These are phyloP conservation scores for Parachaetomium inaequale DNA, from an alignment of 495 filamentous ascomycete species.

Conservation along the genomic window DNA sequence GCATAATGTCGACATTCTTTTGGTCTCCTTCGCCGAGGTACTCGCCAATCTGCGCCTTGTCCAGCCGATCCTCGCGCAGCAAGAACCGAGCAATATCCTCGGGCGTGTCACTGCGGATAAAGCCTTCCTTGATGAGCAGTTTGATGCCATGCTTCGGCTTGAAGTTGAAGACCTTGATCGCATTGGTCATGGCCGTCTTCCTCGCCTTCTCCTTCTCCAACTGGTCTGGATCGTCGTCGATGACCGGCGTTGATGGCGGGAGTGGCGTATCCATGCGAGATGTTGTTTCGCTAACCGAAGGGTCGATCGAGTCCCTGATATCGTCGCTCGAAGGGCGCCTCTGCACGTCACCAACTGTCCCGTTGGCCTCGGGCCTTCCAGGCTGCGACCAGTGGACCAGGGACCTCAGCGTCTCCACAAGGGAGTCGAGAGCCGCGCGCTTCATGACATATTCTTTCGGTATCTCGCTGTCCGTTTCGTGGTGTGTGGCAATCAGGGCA, in stretches of 20 bases:
- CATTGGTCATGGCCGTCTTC: conserved; percentile 87
- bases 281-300: conserved; percentile 46
- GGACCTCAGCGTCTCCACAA: conserved; percentile 84
- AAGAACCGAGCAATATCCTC: conserved; percentile 85
- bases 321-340: conserved; percentile 67
- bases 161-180: conserved; percentile 92
- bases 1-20: conserved; percentile 94
- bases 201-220: conserved; percentile 89
- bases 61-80: conserved; percentile 66
- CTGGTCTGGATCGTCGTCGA: conserved; percentile 86
- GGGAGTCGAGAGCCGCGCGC: conserved; percentile 76
- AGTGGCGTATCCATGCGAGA: conserved; percentile 60
- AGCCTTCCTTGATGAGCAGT: conserved; percentile 72
- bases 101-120: conserved; percentile 71
- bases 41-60: conserved; percentile 90
- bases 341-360: conserved; percentile 49
- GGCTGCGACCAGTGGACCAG: conserved; percentile 90
- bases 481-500: conserved; percentile 59
- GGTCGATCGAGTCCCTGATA: conserved; percentile 77
- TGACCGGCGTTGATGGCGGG: conserved; percentile 65
- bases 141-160: conserved; percentile 96
- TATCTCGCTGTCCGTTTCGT: conserved; percentile 62
- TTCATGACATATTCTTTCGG: conserved; percentile 87
- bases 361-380: conserved; percentile 58
- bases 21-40: conserved; percentile 91